These are phyloP conservation scores for Deinandra increscens DNA, from an alignment of 129 eudicot genomes.

Conservation along the genomic window DNA sequence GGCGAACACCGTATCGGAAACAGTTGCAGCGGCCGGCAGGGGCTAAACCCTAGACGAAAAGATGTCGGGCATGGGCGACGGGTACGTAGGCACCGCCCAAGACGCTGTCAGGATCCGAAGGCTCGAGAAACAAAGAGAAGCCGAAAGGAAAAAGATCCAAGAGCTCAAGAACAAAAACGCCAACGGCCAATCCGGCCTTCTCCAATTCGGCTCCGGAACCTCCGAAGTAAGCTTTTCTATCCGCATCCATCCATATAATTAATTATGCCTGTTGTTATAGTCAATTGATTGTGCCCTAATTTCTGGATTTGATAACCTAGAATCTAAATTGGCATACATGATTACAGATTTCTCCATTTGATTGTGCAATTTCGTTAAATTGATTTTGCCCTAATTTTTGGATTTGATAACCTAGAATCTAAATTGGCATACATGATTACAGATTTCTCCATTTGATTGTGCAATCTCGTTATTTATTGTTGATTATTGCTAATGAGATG, in stretches of 20 bases:
- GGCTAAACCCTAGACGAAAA: slow-evolving; percentile 22
- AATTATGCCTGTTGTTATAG: not conserved
- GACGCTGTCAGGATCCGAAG: slow-evolving; percentile 93
- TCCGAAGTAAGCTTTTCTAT: slow-evolving; percentile 57
- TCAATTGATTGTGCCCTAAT: slow-evolving; percentile 26
- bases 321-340: not conserved
- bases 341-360: not conserved
- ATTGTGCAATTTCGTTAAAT: not conserved
- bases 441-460: not conserved
- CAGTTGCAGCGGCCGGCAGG: not conserved
- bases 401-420: not conserved
- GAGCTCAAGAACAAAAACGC: slow-evolving; percentile 87
- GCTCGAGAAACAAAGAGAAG: slow-evolving; percentile 97
- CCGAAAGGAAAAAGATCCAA: slow-evolving; percentile 87
- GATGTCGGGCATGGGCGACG: slow-evolving; percentile 99
- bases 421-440: not conserved
- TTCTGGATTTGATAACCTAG: not conserved
- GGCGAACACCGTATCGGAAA: slow-evolving; percentile 9
- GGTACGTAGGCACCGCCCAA: slow-evolving; percentile 98
- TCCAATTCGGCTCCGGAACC: slow-evolving; percentile 95
- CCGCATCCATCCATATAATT: slow-evolving; percentile 8
- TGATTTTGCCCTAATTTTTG: slow-evolving; percentile 22
- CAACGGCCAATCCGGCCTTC: slow-evolving; percentile 90
- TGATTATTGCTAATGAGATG: slow-evolving; percentile 11
- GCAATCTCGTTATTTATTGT: not conserved